Base-by-base conservation (phyloP, 1,284 basidiomycete genomes). In the Pseudozyma pruni region DNA sequence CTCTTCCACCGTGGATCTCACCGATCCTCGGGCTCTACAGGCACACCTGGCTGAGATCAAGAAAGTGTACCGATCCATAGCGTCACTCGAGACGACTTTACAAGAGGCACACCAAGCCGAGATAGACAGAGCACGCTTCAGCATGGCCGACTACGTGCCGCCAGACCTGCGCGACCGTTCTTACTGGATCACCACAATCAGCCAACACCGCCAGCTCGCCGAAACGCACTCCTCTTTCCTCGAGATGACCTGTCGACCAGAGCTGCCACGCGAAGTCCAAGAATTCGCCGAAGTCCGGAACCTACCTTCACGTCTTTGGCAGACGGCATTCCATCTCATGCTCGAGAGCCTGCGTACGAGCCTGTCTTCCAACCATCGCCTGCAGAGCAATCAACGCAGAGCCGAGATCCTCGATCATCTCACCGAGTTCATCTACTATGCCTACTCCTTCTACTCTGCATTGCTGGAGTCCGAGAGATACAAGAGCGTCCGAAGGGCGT, bases 211-310 rank as follows among this genome's bases (percentile, higher is more conserved):
- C 44, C 94, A 93, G 67, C 87, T 97, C 7, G 91, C 91, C 1
- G 93, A 97, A 77, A 86, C 88, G 51, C 93, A 96, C 78, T 92
- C 93, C 82, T 89, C 91, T 70, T 88, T 98, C 44, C 87, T 98
- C 53, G 87, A 89, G 50, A 89, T 94, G 22, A 92, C 93, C 0
- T 88, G 94, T 44, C 89, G 93, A 7, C 92, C 93, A 0, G 89
- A 89, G 22, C 88, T 94, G 0, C 95, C 95, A 0, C 88, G 91
- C 0, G 94, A 93, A 0, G 85, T 97, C 3, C 90, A 92, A 43
- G 89, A 90, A 66, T 91, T 98, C 39, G 93, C 94, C 0, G 89
- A 89, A 42, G 94, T 93, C 76, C 98, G 97, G 85, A 96, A 95
- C 82, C 93, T 98, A 68, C 92, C 95, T 51, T 90, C 90, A 31